Evolutionary conservation across 2,329 filamentous ascomycete genomes (phyloP).

Genomic region (Diplodia scrobiculata): DNA sequence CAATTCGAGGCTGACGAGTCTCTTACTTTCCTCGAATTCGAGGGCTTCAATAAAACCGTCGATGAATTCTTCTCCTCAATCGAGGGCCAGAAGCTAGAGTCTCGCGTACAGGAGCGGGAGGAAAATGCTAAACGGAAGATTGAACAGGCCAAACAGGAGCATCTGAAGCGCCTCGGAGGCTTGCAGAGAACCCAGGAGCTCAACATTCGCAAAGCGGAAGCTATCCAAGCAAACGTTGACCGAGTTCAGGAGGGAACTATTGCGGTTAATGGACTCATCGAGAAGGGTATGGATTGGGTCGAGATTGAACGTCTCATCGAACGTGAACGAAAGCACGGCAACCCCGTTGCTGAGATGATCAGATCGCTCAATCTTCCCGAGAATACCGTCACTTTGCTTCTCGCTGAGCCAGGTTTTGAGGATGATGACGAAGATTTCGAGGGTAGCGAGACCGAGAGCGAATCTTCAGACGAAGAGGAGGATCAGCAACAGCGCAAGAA

Average conservation of each 20-base stretch:
- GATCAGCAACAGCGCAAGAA: slow-evolving; percentile 31
- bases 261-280: slow-evolving; percentile 87
- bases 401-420: slow-evolving; percentile 70
- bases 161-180: slow-evolving; percentile 80
- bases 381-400: slow-evolving; percentile 77
- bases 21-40: slow-evolving; percentile 71
- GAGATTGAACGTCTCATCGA: slow-evolving; percentile 87
- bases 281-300: slow-evolving; percentile 96
- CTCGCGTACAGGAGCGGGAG: slow-evolving; percentile 78
- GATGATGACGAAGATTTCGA: slow-evolving; percentile 63
- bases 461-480: slow-evolving; percentile 52
- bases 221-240: slow-evolving; percentile 87
- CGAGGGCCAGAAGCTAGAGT: slow-evolving; percentile 89
- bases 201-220: slow-evolving; percentile 84
- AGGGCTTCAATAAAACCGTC: slow-evolving; percentile 87
- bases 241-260: slow-evolving; percentile 90
- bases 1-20: slow-evolving; percentile 72
- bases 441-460: slow-evolving; percentile 58
- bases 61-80: slow-evolving; percentile 98
- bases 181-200: slow-evolving; percentile 78
- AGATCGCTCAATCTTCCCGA: slow-evolving; percentile 85
- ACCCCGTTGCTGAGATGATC: slow-evolving; percentile 84
- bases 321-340: slow-evolving; percentile 76
- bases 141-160: slow-evolving; percentile 79
- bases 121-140: slow-evolving; percentile 79